Percentiles rank a stretch among this genome's conserved stretches.
These are phyloP conservation scores for Erodium texanum DNA, from an alignment of 441 rosid species.

Conservation along the genomic window DNA sequence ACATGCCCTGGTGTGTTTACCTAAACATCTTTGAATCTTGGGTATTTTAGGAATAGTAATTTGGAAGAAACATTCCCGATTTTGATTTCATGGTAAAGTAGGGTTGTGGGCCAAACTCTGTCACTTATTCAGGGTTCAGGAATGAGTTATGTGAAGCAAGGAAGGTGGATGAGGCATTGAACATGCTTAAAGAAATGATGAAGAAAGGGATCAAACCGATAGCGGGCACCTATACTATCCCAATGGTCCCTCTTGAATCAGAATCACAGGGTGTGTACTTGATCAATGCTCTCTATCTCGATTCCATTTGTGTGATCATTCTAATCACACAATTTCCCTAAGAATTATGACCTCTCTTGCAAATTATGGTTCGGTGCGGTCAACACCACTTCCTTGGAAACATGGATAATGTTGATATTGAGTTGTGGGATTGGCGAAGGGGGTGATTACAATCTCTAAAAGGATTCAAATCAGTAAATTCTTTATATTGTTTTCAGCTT, in stretches of 20 bases:
- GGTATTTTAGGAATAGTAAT: slow-evolving; percentile 45
- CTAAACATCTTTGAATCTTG: slow-evolving; percentile 53
- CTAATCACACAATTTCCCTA: too few species aligned
- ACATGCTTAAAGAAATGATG: slow-evolving; percentile 43
- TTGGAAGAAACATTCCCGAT: slow-evolving; percentile 36
- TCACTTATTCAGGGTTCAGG: slow-evolving; percentile 41
- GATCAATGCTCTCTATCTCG: too few species aligned
- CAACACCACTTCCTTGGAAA: too few species aligned
- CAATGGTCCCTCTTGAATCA: slow-evolving; percentile 34
- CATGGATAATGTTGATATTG: too few species aligned
- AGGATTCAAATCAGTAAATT: too few species aligned
- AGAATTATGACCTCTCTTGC: too few species aligned
- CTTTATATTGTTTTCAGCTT: too few species aligned
- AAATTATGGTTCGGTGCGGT: too few species aligned
- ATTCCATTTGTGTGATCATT: too few species aligned
- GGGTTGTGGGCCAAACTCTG: slow-evolving; percentile 50
- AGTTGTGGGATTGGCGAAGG: too few species aligned
- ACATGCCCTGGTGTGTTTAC: slow-evolving; percentile 45
- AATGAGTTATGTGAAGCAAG: slow-evolving; percentile 47
- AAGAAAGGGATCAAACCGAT: slow-evolving; percentile 41
- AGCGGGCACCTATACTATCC: slow-evolving; percentile 43
- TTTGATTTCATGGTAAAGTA: slow-evolving; percentile 42
- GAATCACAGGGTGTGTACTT: too few species aligned
- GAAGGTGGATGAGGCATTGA: slow-evolving; percentile 45
- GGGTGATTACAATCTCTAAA: too few species aligned